phyloP scores from a whole-genome alignment of 179 eudicot species.

The Corrigiola litoralis region DNA sequence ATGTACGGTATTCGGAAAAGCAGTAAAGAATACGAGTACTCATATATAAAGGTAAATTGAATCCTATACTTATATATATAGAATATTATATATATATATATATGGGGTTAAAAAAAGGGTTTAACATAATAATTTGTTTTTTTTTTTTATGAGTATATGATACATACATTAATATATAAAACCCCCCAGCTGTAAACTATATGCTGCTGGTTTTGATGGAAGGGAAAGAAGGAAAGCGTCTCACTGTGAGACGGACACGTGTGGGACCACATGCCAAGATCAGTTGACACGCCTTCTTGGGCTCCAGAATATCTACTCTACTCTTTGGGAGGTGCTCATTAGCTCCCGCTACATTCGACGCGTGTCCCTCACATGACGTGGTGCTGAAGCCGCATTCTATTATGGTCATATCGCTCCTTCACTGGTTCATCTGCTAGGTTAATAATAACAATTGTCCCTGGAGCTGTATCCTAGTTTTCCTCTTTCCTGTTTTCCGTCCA shows the following conservation, averaged over 20 bases:
- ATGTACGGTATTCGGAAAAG: no score
- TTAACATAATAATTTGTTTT: no score
- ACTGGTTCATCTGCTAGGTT: background rate
- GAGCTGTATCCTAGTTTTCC: no score
- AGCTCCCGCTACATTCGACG: background rate
- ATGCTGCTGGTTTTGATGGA: no score
- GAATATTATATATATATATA: no score
- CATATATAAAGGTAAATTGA: no score
- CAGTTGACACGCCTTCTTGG: conserved; percentile 2
- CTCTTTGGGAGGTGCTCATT: background rate
- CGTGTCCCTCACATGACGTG: conserved; percentile 23
- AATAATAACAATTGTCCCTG: no score
- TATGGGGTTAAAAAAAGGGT: no score
- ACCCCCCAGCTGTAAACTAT: conserved; percentile 4
- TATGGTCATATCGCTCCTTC: no score
- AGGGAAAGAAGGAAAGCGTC: background rate
- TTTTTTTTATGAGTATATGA: background rate
- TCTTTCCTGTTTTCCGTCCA: no score
- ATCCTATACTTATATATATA: no score
- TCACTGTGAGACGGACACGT: conserved; percentile 24
- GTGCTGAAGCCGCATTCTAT: conserved; percentile 14
- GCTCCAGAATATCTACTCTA: background rate
- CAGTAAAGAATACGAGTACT: no score
- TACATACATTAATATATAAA: background rate
- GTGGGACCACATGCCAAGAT: conserved; percentile 24